Evolutionary conservation across 306 rosid genomes (phyloP).

Genomic region (Quercus dentata): DNA sequence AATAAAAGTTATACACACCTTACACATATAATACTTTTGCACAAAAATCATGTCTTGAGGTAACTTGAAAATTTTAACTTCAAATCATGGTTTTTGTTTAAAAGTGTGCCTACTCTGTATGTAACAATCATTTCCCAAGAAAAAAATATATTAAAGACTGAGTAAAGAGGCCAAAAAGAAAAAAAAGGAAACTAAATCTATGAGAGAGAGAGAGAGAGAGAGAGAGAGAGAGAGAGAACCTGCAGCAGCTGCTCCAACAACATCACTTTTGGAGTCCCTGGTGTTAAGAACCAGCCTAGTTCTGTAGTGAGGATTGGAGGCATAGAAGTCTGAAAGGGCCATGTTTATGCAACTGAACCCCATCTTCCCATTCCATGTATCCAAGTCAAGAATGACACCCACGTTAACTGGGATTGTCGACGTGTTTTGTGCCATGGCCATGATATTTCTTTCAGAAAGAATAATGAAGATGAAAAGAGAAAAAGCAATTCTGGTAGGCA

Average conservation of each 20-base stretch:
- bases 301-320: background rate
- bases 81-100: too few relatives aligned
- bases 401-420: slow-evolving; percentile 9
- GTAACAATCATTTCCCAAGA: too few relatives aligned
- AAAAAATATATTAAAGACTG: too few relatives aligned
- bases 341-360: slow-evolving; percentile 35
- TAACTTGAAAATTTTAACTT: too few relatives aligned
- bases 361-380: slow-evolving; percentile 16
- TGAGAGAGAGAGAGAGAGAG: too few relatives aligned
- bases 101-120: too few relatives aligned
- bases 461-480: background rate
- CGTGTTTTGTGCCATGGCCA: slow-evolving; percentile 1
- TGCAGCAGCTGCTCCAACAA: slow-evolving; percentile 24
- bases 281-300: slow-evolving; percentile 28
- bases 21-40: too few relatives aligned
- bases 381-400: slow-evolving; percentile 26
- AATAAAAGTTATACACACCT: too few relatives aligned
- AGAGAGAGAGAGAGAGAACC: background rate
- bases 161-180: background rate
- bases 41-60: too few relatives aligned
- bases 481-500: background rate
- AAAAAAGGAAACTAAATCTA: too few relatives aligned
- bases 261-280: slow-evolving; percentile 4
- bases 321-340: slow-evolving; percentile 35
- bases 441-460: background rate